Percentiles rank a stretch among this genome's conserved stretches.
Conservation (phyloP, 179 eudicot genomes). For the Amaranthus tricolor region DNA sequence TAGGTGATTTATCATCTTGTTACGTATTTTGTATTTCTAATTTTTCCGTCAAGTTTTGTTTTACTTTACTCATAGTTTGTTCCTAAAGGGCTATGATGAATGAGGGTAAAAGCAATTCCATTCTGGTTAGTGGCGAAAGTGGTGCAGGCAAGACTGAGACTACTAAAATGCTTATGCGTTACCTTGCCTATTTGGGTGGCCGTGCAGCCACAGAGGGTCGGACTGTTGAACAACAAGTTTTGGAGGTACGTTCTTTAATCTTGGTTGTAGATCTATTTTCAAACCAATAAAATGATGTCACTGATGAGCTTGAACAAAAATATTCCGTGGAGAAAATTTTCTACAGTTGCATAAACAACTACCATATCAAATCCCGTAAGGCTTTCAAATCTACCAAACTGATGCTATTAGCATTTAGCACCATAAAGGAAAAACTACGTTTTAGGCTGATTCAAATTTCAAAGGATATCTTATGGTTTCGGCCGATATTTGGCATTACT, state of each 20-base stretch:
- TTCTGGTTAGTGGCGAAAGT: conserved; percentile 96
- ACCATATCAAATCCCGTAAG: too few species aligned
- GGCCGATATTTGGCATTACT: too few species aligned
- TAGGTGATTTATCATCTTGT: conserved; percentile 45
- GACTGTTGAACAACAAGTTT: conserved; percentile 94
- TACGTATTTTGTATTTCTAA: not conserved
- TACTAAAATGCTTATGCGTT: conserved; percentile 97
- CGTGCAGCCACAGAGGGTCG: conserved; percentile 83
- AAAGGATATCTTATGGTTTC: too few species aligned
- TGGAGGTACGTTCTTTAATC: conserved; percentile 56
- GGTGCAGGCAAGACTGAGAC: conserved; percentile 99
- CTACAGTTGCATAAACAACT: too few species aligned
- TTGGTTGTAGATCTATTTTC: conserved; percentile 14
- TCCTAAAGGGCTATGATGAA: conserved; percentile 78
- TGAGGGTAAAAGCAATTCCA: conserved; percentile 87
- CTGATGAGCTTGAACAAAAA: not conserved
- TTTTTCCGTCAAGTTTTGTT: conserved; percentile 8
- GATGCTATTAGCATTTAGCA: too few species aligned
- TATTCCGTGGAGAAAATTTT: too few species aligned
- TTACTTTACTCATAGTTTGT: conserved; percentile 19
- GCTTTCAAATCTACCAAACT: too few species aligned
- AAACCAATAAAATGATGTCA: not conserved
- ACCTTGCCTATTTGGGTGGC: conserved; percentile 96
- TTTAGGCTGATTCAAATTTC: too few species aligned
- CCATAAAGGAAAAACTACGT: too few species aligned